Evolutionary conservation across 805 yeast species (phyloP).

Genomic region (Starmerella bombi): DNA sequence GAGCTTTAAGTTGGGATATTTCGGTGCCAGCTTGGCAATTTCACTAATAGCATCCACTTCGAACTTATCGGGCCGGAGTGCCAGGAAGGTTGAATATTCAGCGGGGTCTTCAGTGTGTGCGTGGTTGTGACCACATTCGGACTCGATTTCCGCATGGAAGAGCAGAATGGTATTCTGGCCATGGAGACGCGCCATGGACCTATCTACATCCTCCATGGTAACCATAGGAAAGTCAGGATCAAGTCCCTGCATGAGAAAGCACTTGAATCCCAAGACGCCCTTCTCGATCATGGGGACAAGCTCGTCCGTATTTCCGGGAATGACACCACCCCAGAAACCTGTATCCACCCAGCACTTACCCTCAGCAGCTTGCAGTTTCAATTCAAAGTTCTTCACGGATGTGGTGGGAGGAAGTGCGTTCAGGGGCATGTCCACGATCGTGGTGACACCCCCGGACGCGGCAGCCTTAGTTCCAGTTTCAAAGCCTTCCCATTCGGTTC

Average conservation of each 20-base stretch:
- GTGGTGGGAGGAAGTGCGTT: constrained; percentile 96
- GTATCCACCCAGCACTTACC: constrained; percentile 85
- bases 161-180: constrained; percentile 57
- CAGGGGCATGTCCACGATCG: constrained; percentile 90
- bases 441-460: constrained; percentile 91
- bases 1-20: constrained; percentile 32
- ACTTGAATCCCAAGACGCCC: constrained; percentile 91
- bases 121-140: constrained; percentile 23
- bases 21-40: constrained; percentile 49
- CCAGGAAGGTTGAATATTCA: constrained; percentile 56
- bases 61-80: constrained; percentile 78
- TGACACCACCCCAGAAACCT: constrained; percentile 93
- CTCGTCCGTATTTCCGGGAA: constrained; percentile 62
- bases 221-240: constrained; percentile 91
- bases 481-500: constrained; percentile 97
- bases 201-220: constrained; percentile 44
- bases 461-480: constrained; percentile 94
- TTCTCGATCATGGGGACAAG: constrained; percentile 62
- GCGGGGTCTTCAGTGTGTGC: constrained; percentile 36
- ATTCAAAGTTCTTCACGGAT: constrained; percentile 56
- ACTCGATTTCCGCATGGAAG: constrained; percentile 91
- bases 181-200: constrained; percentile 52
- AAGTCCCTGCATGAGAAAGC: constrained; percentile 87
- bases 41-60: constrained; percentile 74
- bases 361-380: constrained; percentile 64